Evolutionary conservation across 108 stramenopile species (phyloP).

Genomic region (Cyclotella distinguenda): DNA sequence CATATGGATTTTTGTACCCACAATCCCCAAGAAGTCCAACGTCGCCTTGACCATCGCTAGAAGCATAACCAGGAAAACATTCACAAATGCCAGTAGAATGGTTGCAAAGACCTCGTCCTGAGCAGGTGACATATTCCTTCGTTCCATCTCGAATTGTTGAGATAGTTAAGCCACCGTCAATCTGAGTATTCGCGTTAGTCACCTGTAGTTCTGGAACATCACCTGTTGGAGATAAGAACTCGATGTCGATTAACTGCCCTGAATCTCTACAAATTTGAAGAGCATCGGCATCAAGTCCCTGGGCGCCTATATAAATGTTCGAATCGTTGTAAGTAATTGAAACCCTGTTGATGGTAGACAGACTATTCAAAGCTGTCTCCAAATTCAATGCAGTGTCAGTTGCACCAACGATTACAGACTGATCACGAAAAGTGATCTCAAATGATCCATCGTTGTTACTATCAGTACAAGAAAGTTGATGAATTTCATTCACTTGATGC

Average conservation of each 20-base stretch:
- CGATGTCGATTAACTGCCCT: conserved; percentile 33
- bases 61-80: conserved; percentile 38
- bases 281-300: conserved; percentile 26
- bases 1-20: conserved; percentile 38
- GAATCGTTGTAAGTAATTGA: conserved; percentile 41
- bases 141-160: conserved; percentile 29
- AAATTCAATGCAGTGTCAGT: conserved; percentile 37
- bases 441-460: conserved; percentile 52
- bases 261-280: conserved; percentile 29
- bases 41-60: conserved; percentile 32
- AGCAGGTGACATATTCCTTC: conserved; percentile 51
- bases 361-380: conserved; percentile 51
- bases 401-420: conserved; percentile 20
- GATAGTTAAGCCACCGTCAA: conserved; percentile 31
- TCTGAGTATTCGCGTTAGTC: conserved; percentile 9
- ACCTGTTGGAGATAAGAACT: conserved; percentile 52
- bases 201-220: conserved; percentile 36
- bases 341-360: conserved; percentile 46
- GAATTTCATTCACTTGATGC: conserved; percentile 58
- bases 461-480: conserved; percentile 47
- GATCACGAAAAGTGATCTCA: conserved; percentile 49
- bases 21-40: conserved; percentile 38
- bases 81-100: conserved; percentile 1
- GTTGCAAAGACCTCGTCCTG: conserved; percentile 45
- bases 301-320: conserved; percentile 33